These are phyloP conservation scores for Pholiota adiposa DNA, from an alignment of 1,284 basidiomycete species.

Conservation along the genomic window DNA sequence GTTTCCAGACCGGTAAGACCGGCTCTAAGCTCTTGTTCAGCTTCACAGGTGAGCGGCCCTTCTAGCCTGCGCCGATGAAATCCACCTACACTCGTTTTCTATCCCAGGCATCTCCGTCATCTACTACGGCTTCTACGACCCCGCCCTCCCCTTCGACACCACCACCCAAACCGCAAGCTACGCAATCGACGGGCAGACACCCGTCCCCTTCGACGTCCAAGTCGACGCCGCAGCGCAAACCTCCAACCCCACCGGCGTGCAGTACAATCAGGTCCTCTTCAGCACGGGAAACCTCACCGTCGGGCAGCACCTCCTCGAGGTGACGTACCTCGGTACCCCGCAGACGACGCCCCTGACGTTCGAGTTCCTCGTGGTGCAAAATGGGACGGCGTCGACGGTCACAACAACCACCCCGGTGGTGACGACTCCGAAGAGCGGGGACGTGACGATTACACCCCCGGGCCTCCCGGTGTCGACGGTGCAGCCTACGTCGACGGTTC, in stretches of 20 bases:
- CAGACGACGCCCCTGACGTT: constrained; percentile 20
- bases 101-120: background rate
- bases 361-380: constrained; percentile 20
- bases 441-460: background rate
- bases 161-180: background rate
- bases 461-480: too few relatives aligned
- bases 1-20: constrained; percentile 1
- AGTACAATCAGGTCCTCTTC: constrained; percentile 25
- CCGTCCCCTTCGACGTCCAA: constrained; percentile 7
- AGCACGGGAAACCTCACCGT: constrained; percentile 14
- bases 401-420: background rate
- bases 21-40: constrained; percentile 2
- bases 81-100: background rate
- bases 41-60: background rate
- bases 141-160: background rate
- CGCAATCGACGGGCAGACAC: constrained; percentile 9
- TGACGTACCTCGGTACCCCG: constrained; percentile 19
- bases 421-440: background rate
- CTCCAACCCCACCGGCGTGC: background rate
- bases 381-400: constrained; percentile 2
- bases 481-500: background rate
- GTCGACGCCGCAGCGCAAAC: background rate
- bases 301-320: constrained; percentile 21
- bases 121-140: constrained; percentile 6
- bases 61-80: too few relatives aligned